phyloP scores from a whole-genome alignment of 768 basidiomycete species.

The Obba rivulosa region DNA sequence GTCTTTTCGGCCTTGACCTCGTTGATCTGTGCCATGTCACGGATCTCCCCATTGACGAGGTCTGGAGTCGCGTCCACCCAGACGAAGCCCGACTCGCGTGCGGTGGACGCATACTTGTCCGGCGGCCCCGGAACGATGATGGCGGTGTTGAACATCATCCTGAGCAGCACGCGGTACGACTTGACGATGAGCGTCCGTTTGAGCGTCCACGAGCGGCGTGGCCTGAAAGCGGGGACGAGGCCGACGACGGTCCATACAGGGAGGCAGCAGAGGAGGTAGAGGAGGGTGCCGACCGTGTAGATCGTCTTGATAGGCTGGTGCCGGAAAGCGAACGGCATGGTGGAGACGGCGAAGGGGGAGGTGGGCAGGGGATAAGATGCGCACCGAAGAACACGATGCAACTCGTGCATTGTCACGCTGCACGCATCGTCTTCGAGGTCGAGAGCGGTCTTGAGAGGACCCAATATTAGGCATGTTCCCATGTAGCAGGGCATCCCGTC shows the following conservation, averaged over 20 bases:
- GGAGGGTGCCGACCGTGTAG: background rate
- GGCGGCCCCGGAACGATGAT: background rate
- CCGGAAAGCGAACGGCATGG: slow-evolving; percentile 36
- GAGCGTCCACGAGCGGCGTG: background rate
- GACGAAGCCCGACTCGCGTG: slow-evolving; percentile 6
- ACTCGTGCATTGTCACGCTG: too few species aligned
- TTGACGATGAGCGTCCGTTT: background rate
- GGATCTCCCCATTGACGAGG: slow-evolving; percentile 27
- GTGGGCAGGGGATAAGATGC: too few species aligned
- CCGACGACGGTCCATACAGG: slow-evolving; percentile 1
- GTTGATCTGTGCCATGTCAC: slow-evolving; percentile 21
- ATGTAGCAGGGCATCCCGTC: too few species aligned
- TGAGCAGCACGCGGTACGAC: background rate
- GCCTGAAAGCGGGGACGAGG: background rate
- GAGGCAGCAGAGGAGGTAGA: background rate
- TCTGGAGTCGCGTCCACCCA: slow-evolving; percentile 31
- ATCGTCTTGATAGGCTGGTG: slow-evolving; percentile 1
- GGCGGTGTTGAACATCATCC: background rate
- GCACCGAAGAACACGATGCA: too few species aligned
- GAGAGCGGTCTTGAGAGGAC: too few species aligned
- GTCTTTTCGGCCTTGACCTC: slow-evolving; percentile 24
- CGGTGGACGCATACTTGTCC: background rate
- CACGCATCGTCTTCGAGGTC: too few species aligned
- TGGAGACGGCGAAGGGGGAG: too few species aligned
- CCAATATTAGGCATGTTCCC: too few species aligned